Percentiles rank a stretch among this genome's conserved stretches.
Evolutionary conservation across 2,329 filamentous ascomycete species (phyloP).

Genomic region (Botrytis deweyae): DNA sequence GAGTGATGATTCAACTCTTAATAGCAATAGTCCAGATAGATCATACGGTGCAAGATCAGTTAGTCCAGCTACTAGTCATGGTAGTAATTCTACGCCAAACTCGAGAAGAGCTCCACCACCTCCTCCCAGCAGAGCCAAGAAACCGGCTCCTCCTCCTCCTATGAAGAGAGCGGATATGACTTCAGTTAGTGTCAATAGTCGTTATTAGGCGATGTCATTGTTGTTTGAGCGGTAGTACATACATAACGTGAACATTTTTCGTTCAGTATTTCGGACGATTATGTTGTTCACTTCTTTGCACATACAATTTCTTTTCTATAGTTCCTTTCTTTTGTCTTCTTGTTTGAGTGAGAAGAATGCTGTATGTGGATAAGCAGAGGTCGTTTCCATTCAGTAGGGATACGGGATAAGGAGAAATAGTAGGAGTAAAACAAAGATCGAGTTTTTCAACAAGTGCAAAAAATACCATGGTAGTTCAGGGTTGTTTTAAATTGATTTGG

Average conservation of each 20-base stretch:
- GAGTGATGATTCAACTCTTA: constrained; percentile 50
- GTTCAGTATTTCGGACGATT: background rate
- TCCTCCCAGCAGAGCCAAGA: constrained; percentile 62
- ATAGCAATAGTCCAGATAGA: constrained; percentile 50
- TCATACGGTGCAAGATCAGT: constrained; percentile 50
- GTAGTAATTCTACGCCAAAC: constrained; percentile 46
- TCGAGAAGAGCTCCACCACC: constrained; percentile 57
- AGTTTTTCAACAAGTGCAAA: background rate
- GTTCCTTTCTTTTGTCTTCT: background rate
- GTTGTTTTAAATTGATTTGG: constrained; percentile 11
- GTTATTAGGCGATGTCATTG: background rate
- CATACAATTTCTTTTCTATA: background rate
- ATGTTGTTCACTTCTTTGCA: constrained; percentile 2
- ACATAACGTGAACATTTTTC: background rate
- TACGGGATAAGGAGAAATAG: background rate
- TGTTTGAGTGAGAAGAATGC: background rate
- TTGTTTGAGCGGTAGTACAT: constrained; percentile 1
- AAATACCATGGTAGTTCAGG: constrained; percentile 10
- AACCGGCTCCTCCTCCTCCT: constrained; percentile 63
- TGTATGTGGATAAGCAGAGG: background rate
- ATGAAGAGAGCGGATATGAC: constrained; percentile 53
- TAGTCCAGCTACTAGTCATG: constrained; percentile 54
- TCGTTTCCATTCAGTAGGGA: background rate
- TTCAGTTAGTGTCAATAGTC: constrained; percentile 2
- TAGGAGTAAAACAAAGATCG: background rate